Conservation (phyloP, 345 rosid species). For the Populus davidiana region DNA sequence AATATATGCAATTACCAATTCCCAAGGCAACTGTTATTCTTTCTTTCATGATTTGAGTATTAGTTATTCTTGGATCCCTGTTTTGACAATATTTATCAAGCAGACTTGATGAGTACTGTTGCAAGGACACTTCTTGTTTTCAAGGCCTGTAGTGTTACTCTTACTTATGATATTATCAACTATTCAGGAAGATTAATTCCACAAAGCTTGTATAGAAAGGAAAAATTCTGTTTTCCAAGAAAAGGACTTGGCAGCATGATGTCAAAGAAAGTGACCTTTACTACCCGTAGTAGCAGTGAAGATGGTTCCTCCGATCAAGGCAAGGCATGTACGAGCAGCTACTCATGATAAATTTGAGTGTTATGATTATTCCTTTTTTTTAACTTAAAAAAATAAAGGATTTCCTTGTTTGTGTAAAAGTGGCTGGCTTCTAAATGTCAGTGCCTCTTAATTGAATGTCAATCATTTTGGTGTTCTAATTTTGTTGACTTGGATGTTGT, state of each 20-base stretch:
- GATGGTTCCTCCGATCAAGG: conserved; percentile 37
- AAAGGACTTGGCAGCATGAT: conserved; percentile 14
- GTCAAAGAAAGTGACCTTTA: conserved; percentile 25
- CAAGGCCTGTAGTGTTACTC: neutral
- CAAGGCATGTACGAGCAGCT: conserved; percentile 39
- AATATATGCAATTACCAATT: neutral
- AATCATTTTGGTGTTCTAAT: neutral
- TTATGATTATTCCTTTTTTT: too few species aligned
- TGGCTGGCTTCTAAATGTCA: neutral
- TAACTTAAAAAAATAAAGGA: too few species aligned
- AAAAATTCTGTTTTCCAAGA: conserved; percentile 14
- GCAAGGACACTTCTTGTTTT: neutral
- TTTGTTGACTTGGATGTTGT: neutral
- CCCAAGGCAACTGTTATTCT: neutral
- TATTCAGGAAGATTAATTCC: conserved; percentile 32
- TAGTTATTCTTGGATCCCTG: neutral
- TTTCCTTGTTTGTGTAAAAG: neutral
- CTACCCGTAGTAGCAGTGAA: conserved; percentile 28
- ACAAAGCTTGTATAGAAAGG: conserved; percentile 14
- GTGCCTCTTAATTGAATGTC: neutral
- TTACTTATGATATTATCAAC: neutral
- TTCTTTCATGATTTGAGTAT: neutral
- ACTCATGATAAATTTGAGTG: neutral
- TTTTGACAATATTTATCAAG: neutral
- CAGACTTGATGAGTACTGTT: too few species aligned